These are phyloP conservation scores for Ascochyta lentis DNA, from an alignment of 2,329 filamentous ascomycete species.

Conservation along the genomic window DNA sequence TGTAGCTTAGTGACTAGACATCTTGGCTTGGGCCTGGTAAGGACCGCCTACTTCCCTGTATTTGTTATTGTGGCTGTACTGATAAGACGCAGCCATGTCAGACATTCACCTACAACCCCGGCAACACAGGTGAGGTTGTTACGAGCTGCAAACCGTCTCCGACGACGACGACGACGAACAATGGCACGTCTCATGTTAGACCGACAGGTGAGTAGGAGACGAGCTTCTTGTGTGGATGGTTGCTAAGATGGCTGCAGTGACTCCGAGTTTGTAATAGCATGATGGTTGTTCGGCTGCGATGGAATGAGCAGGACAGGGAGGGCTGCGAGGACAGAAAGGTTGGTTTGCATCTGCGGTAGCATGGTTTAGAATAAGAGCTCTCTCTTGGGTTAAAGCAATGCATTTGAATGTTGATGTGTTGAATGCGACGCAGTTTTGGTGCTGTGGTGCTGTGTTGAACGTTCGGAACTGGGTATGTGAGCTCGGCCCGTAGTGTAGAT, in stretches of 20 bases:
- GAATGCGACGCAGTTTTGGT: too few species aligned
- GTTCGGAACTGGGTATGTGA: too few species aligned
- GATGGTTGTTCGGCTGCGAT: too few species aligned
- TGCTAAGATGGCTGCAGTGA: not conserved
- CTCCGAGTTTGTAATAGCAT: not conserved
- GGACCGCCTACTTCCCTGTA: not conserved
- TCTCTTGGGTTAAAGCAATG: too few species aligned
- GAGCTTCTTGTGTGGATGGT: not conserved
- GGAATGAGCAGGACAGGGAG: too few species aligned
- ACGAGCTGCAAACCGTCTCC: constrained; percentile 8
- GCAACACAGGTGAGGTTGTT: constrained; percentile 6
- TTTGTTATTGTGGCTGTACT: not conserved
- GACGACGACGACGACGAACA: not conserved
- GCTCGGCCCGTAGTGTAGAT: too few species aligned
- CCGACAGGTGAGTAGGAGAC: not conserved
- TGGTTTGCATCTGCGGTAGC: too few species aligned
- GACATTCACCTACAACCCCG: constrained; percentile 24
- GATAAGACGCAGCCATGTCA: constrained; percentile 26
- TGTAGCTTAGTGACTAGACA: constrained; percentile 27
- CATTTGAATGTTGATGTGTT: too few species aligned
- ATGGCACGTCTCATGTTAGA: not conserved
- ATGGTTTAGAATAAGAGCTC: too few species aligned
- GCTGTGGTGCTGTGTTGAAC: too few species aligned
- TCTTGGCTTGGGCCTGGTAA: constrained; percentile 36
- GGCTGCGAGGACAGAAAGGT: too few species aligned